Evolutionary conservation across 208 protist species (phyloP), one percentile per base, ranked within the genome.

Genomic region (Phytomonas serpens): DNA sequence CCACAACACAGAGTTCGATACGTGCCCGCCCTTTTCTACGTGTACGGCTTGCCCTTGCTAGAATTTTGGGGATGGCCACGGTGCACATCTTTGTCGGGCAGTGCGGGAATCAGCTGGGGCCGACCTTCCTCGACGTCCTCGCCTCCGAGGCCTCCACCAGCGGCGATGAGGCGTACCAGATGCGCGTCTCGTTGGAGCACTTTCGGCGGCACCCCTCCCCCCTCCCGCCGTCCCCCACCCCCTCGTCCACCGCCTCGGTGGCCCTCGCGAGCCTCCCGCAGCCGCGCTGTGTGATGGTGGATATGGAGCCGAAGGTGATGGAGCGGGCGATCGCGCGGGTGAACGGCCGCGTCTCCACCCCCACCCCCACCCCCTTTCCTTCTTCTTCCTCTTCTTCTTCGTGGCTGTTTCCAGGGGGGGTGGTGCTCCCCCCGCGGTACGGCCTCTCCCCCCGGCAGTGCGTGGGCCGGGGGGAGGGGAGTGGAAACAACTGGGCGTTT

Each of bases 61-160:
- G 37, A 40, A 11, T 4, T 11, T 40, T 4, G 4, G 37, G 3
- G 2, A 91, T 92, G 86, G 42, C 83, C 5, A 89, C 83, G 34
- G 79, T 89, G 3, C 82, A 94, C 74, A 78, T 92, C 0, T 80
- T 92, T 69, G 87, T 97, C 3, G 94, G 94, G 1, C 91, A 98
- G 77, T 97, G 92, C 72, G 94, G 94, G 47, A 98, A 95, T 74
- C 91, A 98, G 76, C 81, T 98, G 13, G 94, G 94, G 36, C 62
- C 82, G 16, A 27, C 72, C 9, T 95, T 97, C 74, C 83, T 93
- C 10, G 80, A 93, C 65, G 34, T 74, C 3, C 70, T 95, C 32
- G 79, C 82, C 14, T 65, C 71, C 31, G 89, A 93, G 68, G 88
- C 81, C 47, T 72, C 78, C 23, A 74, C 67, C 1, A 84, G 86